Evolutionary conservation across 148 eudicot genomes (phyloP).

Genomic region (Rhododendron mucronatum): DNA sequence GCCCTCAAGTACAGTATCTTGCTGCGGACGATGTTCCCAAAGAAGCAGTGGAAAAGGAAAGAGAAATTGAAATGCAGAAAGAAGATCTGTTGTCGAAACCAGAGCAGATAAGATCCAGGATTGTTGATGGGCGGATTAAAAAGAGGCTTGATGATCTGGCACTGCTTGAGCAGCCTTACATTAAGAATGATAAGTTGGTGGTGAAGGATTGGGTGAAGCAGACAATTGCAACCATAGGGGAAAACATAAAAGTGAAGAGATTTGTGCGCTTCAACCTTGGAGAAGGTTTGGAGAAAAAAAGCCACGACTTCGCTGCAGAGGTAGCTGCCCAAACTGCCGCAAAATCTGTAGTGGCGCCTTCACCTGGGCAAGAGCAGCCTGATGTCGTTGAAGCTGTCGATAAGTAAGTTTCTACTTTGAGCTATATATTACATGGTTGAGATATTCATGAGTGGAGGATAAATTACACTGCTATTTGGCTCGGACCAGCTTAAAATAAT

Average conservation of each 20-base stretch:
- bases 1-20: conserved; percentile 86
- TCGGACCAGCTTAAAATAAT: background rate
- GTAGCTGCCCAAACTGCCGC: conserved; percentile 97
- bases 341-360: conserved; percentile 30
- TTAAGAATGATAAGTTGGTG: conserved; percentile 83
- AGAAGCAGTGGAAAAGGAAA: conserved; percentile 71
- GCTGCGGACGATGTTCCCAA: conserved; percentile 72
- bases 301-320: conserved; percentile 95
- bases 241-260: conserved; percentile 84
- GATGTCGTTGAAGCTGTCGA: conserved; percentile 52
- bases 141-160: conserved; percentile 94
- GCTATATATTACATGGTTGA: background rate
- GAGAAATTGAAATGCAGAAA: conserved; percentile 85
- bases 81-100: conserved; percentile 90
- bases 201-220: conserved; percentile 89
- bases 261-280: conserved; percentile 80
- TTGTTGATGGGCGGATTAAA: conserved; percentile 85
- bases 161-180: conserved; percentile 88
- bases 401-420: conserved; percentile 41
- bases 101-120: conserved; percentile 76
- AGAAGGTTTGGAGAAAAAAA: conserved; percentile 88
- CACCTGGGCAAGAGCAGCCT: conserved; percentile 46
- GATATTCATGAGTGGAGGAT: background rate
- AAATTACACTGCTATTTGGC: background rate
- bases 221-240: conserved; percentile 87